Base-by-base conservation (phyloP, 2,329 filamentous ascomycete species). In the Rugonectria rugulosa region DNA sequence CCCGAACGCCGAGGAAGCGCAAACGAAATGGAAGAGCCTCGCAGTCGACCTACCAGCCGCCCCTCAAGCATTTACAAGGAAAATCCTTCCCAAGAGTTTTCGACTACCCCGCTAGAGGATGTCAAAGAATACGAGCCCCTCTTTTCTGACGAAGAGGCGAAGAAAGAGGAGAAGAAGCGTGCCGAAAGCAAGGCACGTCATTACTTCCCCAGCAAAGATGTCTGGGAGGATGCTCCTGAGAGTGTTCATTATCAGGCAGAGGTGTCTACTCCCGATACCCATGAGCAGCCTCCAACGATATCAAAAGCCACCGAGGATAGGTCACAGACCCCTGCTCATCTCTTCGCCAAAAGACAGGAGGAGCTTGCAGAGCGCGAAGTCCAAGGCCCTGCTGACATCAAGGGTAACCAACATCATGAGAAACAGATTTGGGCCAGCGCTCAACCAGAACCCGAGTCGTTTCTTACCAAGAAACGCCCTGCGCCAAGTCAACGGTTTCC, bases 171-270 rank as follows among this genome's bases (percentile, higher is more conserved):
- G 48, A 71, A 76, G 15, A 70, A 72, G 26, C 67, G 72, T 41
- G 70, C 72, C 36, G 70, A 71, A 20, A 77, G 80, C 45, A 80
- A 85, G 61, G 77, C 82, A 57, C 84, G 86, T 60, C 88, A 89
- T 57, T 75, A 83, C 59, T 99, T 99, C 74, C 95, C 95, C 2
- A 97, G 93, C 73, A 90, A 93, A 72, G 95, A 99, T 71, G 86
- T 98, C 34, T 99, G 95, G 95, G 95, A 99, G 77, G 96, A 99
- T 72, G 89, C 92, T 0, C 95, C 96, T 4, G 89, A 88, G 69
- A 97, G 92, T 74, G 81, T 91, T 47, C 87, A 95, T 68, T 86
- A 84, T 68, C 88, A 85, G 27, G 88, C 93, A 3, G 92, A 91
- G 56, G 94, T 98, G 7, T 91, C 89, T 3, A 95, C 91, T 1